Percentiles rank a stretch among this genome's conserved stretches.
Conservation (phyloP, 225 moss, liverwort and hornwort species). For the Polytrichum formosum region DNA sequence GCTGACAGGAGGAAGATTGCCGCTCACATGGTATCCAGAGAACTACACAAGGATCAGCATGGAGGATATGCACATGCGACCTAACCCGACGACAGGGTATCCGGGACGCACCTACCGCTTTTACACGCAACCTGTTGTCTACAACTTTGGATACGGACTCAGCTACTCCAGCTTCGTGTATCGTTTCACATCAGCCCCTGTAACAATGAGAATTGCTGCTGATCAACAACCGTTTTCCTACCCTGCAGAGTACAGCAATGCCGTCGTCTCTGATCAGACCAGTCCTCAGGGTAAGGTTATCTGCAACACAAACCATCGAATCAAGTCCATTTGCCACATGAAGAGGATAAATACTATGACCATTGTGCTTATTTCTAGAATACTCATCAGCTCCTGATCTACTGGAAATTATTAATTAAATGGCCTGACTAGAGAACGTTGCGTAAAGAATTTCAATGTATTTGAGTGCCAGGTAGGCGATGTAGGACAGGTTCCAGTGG, state of each 20-base stretch:
- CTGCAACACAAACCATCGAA: not conserved
- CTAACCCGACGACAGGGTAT: conserved; percentile 40
- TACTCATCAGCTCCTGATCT: too few species aligned
- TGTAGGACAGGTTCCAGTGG: too few species aligned
- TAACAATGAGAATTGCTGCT: conserved; percentile 2
- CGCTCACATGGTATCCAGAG: conserved; percentile 70
- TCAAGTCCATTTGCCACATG: not conserved
- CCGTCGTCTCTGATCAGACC: not conserved
- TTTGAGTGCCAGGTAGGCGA: too few species aligned
- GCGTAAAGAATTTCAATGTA: too few species aligned
- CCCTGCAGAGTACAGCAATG: not conserved
- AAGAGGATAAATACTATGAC: not conserved
- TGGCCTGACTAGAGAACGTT: too few species aligned
- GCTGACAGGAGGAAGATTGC: conserved; percentile 48
- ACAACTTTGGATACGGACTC: conserved; percentile 59
- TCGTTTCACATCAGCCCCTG: conserved; percentile 28
- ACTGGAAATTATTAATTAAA: too few species aligned
- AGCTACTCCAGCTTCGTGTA: conserved; percentile 51
- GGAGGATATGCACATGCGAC: conserved; percentile 78
- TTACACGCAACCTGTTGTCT: conserved; percentile 41
- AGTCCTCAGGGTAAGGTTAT: not conserved
- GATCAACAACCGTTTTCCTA: conserved; percentile 11
- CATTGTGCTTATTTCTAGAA: not conserved
- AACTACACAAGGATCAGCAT: conserved; percentile 52
- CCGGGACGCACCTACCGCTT: conserved; percentile 85